Evolutionary conservation across 352 stramenopile species (phyloP), one percentile per base, ranked within the genome.

Genomic region (Globisporangium apiculatum): DNA sequence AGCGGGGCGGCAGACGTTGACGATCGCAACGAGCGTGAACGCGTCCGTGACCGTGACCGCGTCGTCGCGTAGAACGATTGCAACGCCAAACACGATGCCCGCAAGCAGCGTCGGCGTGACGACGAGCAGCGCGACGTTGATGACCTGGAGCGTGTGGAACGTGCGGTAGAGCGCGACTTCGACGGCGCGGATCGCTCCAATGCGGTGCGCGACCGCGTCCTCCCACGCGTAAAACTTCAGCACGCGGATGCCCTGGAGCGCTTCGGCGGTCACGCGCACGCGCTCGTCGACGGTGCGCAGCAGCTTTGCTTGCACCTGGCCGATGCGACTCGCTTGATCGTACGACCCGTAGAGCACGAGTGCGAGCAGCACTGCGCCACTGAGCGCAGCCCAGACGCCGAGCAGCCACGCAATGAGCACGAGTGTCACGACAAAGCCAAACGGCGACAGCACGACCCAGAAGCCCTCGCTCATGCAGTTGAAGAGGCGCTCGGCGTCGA

Each of bases 141-240:
- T 50, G 58, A 88, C 72, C 65, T 86, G 75, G 14, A 79, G 53
- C 17, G 63, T 69, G 54, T 91, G 76, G 57, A 87, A 86, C 37
- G 68, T 68, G 35, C 73, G 72, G 41, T 77, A 80, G 14, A 74
- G 58, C 53, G 57, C 53, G 35, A 87, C 66, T 61, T 87, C 76
- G 49, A 93, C 84, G 4, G 36, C 48, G 12, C 64, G 64, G 57
- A 70, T 67, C 24, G 51, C 43, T 17, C 51, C 54, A 14, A 70
- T 43, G 40, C 57, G 64, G 12, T 8, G 17, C 46, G 48, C 54
- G 5, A 67, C 36, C 37, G 59, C 57, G 38, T 57, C 50, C 47
- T 70, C 64, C 79, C 79, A 93, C 17, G 72, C 76, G 51, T 88
- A 87, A 58, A 89, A 83, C 57, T 93, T 93, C 35, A 93, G 68